Base-by-base conservation (phyloP, 129 eudicot genomes). In the Pseudognaphalium luteoalbum region DNA sequence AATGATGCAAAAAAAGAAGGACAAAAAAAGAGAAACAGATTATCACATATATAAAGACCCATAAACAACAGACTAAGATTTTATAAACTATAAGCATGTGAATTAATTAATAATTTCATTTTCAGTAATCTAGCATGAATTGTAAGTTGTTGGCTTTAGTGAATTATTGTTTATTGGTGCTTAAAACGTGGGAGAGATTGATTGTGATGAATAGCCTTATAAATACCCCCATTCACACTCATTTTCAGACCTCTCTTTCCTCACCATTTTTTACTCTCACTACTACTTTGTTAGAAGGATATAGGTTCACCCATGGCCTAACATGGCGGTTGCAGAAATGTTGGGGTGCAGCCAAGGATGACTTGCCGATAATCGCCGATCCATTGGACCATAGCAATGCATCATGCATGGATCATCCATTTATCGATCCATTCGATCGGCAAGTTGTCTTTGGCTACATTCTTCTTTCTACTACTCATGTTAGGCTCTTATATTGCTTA, bases 381-480 rank as follows among this genome's bases (percentile, higher is more conserved):
- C 0, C 1, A 2, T 16, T 4, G 14, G 47, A 41, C 60, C 0
- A 22, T 21, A n/a, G 25, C 11, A 29, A 25, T 61, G n/a, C 50
- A 60, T 11, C 75, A 50, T 28, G 15, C 21, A 69, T 54, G 56
- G 58, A 14, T 63, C 35, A 37, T 62, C 28, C 34, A 41, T 63
- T 30, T 28, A 66, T 71, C 16, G 28, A 41, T 41, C 58, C 2
- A 5, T 10, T 9, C 33, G 10, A 20, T 79, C 80, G 89, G 86
- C 89, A 82, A 85, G 86, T 82, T 76, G 86, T 82, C 86, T 62
- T 79, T 85, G 88, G 89, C 89, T 85, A 82, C 89, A 82, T 75
- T 60, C 76, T 78, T 72, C 82, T 78, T 85, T 85, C 84, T 79
- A 66, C 84, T 59, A 59, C 82, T 78, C 83, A 82, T 85, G 88